phyloP scores from a whole-genome alignment of 495 filamentous ascomycete genomes.

The Penicillium silybi region DNA sequence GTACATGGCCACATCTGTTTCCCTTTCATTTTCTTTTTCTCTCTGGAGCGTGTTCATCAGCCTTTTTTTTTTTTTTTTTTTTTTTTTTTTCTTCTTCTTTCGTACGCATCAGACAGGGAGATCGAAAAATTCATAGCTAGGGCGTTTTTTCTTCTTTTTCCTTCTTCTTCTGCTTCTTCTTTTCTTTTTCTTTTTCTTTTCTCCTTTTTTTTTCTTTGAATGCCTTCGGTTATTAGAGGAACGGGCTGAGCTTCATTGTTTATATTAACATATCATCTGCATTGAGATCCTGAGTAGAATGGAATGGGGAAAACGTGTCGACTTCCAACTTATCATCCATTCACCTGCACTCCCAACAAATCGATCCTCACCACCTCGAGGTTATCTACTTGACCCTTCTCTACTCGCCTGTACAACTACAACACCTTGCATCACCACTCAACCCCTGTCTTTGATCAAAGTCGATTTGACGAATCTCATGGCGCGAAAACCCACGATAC shows the following conservation, averaged over 20 bases:
- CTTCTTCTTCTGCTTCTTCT: background rate
- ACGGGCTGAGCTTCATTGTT: background rate
- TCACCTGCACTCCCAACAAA: too few relatives aligned
- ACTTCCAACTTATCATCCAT: too few relatives aligned
- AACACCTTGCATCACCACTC: too few relatives aligned
- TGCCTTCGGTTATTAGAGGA: too few relatives aligned
- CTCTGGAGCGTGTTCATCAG: background rate
- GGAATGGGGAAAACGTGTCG: background rate
- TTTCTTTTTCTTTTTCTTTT: too few relatives aligned
- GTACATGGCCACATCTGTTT: conserved; percentile 1
- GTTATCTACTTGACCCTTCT: too few relatives aligned
- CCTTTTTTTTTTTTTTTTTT: background rate
- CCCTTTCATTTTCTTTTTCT: background rate
- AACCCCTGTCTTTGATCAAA: too few relatives aligned
- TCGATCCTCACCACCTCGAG: too few relatives aligned
- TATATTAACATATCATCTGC: background rate
- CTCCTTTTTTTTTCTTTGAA: too few relatives aligned
- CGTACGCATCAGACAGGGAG: conserved; percentile 9
- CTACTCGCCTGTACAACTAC: too few relatives aligned
- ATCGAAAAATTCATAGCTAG: conserved; percentile 21
- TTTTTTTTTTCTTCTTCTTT: conserved; percentile 1
- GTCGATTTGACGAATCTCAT: too few relatives aligned
- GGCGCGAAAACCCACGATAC: too few relatives aligned
- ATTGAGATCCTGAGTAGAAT: background rate
- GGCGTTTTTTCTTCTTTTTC: conserved; percentile 19